Evolutionary conservation across 192 early-diverging fungal species (phyloP).

Genomic region (Linnemannia exigua): DNA sequence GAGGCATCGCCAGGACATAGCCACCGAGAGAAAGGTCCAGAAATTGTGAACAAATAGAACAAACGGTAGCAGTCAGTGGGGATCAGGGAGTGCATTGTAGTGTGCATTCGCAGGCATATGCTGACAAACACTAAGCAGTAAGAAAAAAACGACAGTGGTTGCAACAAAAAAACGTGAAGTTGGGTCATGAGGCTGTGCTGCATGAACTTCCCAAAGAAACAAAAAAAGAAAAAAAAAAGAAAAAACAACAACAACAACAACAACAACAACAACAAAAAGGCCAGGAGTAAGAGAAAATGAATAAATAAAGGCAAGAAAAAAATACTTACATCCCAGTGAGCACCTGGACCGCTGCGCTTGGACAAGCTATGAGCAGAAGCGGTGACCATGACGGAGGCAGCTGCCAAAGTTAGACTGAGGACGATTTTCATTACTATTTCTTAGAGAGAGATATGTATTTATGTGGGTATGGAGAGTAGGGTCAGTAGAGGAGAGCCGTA

Average conservation of each 20-base stretch:
- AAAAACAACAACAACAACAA: not conserved
- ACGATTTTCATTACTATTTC: not conserved
- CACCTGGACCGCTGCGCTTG: not conserved
- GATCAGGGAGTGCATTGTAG: not conserved
- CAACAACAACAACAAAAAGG: too few relatives aligned
- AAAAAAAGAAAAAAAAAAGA: not conserved
- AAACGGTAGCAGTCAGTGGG: not conserved
- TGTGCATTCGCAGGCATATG: not conserved
- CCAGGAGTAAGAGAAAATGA: not conserved
- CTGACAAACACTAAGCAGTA: not conserved
- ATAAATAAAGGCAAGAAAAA: not conserved
- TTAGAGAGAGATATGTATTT: not conserved
- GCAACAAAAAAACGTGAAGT: not conserved
- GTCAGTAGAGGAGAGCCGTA: not conserved
- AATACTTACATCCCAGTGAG: conserved; percentile 9
- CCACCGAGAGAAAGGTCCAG: not conserved
- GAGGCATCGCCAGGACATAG: not conserved
- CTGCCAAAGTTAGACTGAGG: not conserved
- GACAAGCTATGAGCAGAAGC: not conserved
- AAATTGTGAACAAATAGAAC: not conserved
- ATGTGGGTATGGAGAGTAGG: not conserved
- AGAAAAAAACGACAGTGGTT: too few relatives aligned
- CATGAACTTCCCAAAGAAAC: not conserved
- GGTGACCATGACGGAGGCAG: not conserved
- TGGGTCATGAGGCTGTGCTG: not conserved